Evolutionary conservation across 495 filamentous ascomycete genomes (phyloP), one percentile per base, ranked within the genome.

Genomic region (Annulohypoxylon moriforme): DNA sequence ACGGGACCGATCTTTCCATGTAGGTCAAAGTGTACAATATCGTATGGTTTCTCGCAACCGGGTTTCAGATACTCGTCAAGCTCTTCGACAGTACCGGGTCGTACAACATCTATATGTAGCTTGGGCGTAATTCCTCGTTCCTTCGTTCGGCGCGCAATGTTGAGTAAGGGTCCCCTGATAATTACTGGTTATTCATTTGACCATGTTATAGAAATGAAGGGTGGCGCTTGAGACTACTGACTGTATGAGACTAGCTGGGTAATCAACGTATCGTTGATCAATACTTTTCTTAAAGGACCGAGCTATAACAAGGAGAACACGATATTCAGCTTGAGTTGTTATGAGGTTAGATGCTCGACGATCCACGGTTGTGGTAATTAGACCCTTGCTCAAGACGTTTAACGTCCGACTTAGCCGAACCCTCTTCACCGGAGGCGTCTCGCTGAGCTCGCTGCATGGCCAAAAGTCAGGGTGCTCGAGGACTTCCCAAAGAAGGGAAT

Each of bases 71-170:
- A 56, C 18, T 56, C 52, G n/a, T 56, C 52, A 36, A 56, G 52
- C 29, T 56, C 52, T 2, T 56, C 52, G 11, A 56, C 31, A n/a
- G 52, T 56, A 2, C 52, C 52, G 22, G 52, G 52, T 18, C 52
- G 52, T 6, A 56, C 52, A 5, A 56, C 52, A 56, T 56, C 52
- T 29, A 56, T 56, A 56, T 56, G 52, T 29, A 56, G n/a, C 52
- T 56, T 56, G 22, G 52, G 52, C 4, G 52, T 56, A 4, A 56
- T 36, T 13, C 52, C 52, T 20, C 29, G 33, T 18, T 56, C 31
- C 8, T 56, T 56, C 3, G 52, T 56, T 16, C 31, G 33, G 4
- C 52, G 52, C 4, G 52, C 52, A n/a, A 56, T 56, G 52, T 56
- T 56, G 31, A 56, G 52, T 13, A 56, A 36, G 18, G 52, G 52